A percentile compares a stretch with the other conserved stretches of the same genome.
These are phyloP conservation scores for Sporothrix brunneoviolacea DNA, from an alignment of 2,329 filamentous ascomycete genomes.

Conservation along the genomic window DNA sequence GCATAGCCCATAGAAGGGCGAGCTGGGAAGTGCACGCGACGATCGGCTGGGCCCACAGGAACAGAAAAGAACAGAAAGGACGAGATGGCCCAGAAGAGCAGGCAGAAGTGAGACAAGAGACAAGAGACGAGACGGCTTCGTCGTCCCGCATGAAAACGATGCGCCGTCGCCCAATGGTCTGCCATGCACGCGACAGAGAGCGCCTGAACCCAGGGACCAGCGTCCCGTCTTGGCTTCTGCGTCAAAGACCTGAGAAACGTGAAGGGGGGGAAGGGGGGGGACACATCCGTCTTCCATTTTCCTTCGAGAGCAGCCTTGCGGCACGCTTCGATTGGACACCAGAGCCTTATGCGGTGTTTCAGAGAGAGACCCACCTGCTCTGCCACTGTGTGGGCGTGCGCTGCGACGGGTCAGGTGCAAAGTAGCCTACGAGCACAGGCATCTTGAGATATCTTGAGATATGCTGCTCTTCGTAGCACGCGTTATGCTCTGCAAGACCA, in stretches of 20 bases:
- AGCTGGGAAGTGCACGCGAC: not conserved
- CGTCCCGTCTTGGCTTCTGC: slow-evolving; percentile 5
- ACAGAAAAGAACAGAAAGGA: too few relatives aligned
- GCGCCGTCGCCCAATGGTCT: not conserved
- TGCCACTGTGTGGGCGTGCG: too few relatives aligned
- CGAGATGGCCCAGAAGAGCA: too few relatives aligned
- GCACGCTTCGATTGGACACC: slow-evolving; percentile 15
- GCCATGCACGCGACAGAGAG: too few relatives aligned
- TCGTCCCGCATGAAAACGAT: slow-evolving; percentile 3
- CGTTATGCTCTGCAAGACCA: too few relatives aligned
- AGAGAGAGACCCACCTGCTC: slow-evolving; percentile 5
- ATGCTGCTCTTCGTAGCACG: too few relatives aligned
- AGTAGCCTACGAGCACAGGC: too few relatives aligned
- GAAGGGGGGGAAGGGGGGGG: not conserved
- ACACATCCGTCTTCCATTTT: not conserved
- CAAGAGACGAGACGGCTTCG: too few relatives aligned
- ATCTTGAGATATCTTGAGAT: too few relatives aligned
- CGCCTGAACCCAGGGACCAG: too few relatives aligned
- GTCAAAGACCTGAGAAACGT: not conserved
- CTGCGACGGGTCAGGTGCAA: too few relatives aligned
- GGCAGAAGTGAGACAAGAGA: too few relatives aligned
- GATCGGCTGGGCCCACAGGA: slow-evolving; percentile 3
- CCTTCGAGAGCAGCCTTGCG: slow-evolving; percentile 6
- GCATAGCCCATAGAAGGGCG: not conserved
- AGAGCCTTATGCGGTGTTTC: slow-evolving; percentile 15